Base-by-base conservation (phyloP, 73 alveolate genomes). In the Tetrahymena elliotti region DNA sequence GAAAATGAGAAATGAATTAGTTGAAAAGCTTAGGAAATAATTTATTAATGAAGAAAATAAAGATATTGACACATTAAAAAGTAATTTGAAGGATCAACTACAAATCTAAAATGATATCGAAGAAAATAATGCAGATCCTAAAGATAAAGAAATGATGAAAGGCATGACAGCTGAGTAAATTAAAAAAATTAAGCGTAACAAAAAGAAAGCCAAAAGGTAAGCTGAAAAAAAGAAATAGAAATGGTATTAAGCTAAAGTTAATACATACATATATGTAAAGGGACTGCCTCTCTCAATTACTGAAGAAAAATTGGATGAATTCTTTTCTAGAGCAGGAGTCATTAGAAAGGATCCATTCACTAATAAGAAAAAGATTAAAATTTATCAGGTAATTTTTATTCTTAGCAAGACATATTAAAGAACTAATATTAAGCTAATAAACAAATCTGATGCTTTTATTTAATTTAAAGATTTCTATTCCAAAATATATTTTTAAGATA, bases 261-360 rank as follows among this genome's bases (percentile, higher is more conserved):
- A 98, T 95, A 94, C 98, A 33, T 95, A 96, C 93, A 94, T 98
- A n/a, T 98, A 98, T 95, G 96, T 98, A 16, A 93, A 97, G 93
- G 99, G 99, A 0, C 95, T 98, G 16, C 99, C 99, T 9, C 12
- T 10, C 3, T 98, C 96, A 52, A 93, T 97, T 18, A 97, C 99
- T 27, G 52, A 82, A 34, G 97, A 97, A 22, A 98, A 97, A 39
- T 40, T 98, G 33, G 94, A 93, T 35, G 97, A 84, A 40, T 96
- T 84, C 95, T 98, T 98, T 88, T 93, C 95, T 20, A 94, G 96
- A 40, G 98, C 99, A 83, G 99, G 99, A 52, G 97, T 95, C 2
- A 96, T 97, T 35, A 93, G 99, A 84, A 95, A 97, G 31, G 98
- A 97, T 93, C 99, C 98, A 31, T 94, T 82, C 36, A 97, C 98